Percentiles rank a stretch among this genome's conserved stretches.
These are phyloP conservation scores for Lithospermum erythrorhizon DNA, from an alignment of 257 asterid genomes.

Conservation along the genomic window DNA sequence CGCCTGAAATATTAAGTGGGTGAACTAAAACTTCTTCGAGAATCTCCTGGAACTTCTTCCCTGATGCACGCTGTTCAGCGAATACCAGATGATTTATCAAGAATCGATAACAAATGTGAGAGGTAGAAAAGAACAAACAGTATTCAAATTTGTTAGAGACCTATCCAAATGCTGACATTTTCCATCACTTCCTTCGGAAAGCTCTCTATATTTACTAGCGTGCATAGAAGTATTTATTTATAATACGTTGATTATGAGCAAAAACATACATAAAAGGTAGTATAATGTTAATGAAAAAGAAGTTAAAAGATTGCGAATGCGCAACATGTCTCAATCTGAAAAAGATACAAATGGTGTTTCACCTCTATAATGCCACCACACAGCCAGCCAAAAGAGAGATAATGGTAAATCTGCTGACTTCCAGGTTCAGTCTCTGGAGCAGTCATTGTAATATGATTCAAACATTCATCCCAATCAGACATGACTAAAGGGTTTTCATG, in stretches of 20 bases:
- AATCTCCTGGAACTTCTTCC: constrained; percentile 73
- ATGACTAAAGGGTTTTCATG: constrained; percentile 70
- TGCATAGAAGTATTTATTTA: too few species aligned
- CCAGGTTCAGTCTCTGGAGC: constrained; percentile 88
- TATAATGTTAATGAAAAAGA: background rate
- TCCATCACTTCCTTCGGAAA: background rate
- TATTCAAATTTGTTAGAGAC: background rate
- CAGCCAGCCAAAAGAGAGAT: constrained; percentile 86
- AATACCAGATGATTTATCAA: constrained; percentile 9
- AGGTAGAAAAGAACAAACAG: background rate
- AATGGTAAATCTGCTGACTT: constrained; percentile 61
- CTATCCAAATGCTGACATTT: background rate
- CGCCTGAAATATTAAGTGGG: constrained; percentile 76
- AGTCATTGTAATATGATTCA: constrained; percentile 36
- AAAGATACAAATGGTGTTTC: constrained; percentile 12
- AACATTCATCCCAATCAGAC: constrained; percentile 79
- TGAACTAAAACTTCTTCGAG: constrained; percentile 77
- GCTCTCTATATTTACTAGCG: background rate
- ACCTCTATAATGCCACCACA: constrained; percentile 99
- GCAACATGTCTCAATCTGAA: constrained; percentile 1
- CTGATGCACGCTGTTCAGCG: constrained; percentile 61
- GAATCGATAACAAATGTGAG: background rate
- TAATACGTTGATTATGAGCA: too few species aligned
- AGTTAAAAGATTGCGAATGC: background rate
- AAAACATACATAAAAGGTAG: too few species aligned